These are phyloP conservation scores for Durusdinium trenchii DNA, from an alignment of 73 alveolate genomes.

Conservation along the genomic window DNA sequence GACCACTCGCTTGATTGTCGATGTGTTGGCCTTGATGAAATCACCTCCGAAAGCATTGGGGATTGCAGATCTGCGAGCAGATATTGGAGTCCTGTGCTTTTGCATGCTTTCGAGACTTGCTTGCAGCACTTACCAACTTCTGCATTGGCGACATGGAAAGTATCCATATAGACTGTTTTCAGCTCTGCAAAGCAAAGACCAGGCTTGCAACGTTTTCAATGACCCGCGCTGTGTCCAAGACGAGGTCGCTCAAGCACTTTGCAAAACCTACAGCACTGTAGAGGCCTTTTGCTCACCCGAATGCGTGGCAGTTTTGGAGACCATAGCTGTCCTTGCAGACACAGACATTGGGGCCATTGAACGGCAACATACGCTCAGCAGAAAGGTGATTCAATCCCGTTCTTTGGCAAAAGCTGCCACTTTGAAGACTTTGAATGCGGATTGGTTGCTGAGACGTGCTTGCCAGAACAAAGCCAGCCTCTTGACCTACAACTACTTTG, in stretches of 20 bases:
- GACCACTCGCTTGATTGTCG: not conserved
- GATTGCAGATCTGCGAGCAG: not conserved
- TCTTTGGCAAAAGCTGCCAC: not conserved
- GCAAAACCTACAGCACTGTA: not conserved
- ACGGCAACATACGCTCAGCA: not conserved
- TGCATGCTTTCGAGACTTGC: not conserved
- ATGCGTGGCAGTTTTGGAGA: not conserved
- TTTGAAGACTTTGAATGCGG: not conserved
- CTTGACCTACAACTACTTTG: not conserved
- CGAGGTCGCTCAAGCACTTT: not conserved
- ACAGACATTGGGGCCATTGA: not conserved
- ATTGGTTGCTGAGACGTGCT: not conserved
- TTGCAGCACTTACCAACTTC: not conserved
- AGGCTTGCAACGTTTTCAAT: not conserved
- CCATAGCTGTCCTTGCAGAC: not conserved
- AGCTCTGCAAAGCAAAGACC: not conserved
- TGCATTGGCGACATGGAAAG: not conserved
- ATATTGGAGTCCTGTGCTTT: not conserved
- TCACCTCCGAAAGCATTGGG: not conserved
- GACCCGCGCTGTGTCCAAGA: not conserved
- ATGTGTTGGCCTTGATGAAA: not conserved
- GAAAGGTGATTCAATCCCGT: slow-evolving; percentile 12
- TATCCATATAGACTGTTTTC: slow-evolving; percentile 2
- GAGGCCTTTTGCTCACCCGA: not conserved
- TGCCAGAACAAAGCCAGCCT: not conserved